These are phyloP conservation scores for Gaeumannomyces sp. DNA, from an alignment of 2,329 filamentous ascomycete species.

Conservation along the genomic window DNA sequence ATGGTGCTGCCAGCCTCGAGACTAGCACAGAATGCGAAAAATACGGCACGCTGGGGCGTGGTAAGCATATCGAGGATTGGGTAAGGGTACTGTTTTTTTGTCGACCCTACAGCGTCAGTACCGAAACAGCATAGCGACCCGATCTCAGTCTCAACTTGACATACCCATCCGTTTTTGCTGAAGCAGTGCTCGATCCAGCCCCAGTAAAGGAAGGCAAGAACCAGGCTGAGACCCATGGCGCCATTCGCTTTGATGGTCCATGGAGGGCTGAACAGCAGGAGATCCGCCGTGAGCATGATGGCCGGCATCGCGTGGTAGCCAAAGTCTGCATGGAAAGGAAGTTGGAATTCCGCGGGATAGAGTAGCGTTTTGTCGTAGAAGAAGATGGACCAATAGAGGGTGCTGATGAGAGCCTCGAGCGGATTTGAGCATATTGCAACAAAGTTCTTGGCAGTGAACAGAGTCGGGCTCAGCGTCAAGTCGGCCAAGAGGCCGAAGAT, in stretches of 20 bases:
- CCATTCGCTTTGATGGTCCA: conserved; percentile 60
- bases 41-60: conserved; percentile 56
- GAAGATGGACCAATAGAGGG: conserved; percentile 67
- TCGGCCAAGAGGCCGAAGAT: conserved; percentile 57
- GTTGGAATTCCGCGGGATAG: conserved; percentile 46
- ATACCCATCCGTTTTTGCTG: conserved; percentile 56
- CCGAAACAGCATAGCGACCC: neutral
- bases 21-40: conserved; percentile 65
- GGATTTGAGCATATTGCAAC: conserved; percentile 61
- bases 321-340: conserved; percentile 49
- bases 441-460: conserved; percentile 63
- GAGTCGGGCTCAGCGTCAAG: conserved; percentile 46
- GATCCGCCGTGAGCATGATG: conserved; percentile 56
- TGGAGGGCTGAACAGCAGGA: conserved; percentile 64
- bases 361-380: conserved; percentile 48
- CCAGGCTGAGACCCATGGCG: conserved; percentile 51
- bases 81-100: conserved; percentile 65
- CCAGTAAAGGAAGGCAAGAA: conserved; percentile 64
- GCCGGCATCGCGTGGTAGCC: conserved; percentile 63
- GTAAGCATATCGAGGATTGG: conserved; percentile 69
- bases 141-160: conserved; percentile 19
- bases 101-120: neutral
- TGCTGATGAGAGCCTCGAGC: conserved; percentile 62
- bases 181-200: conserved; percentile 76
- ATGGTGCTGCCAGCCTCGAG: conserved; percentile 68